Percentiles rank a stretch among this genome's conserved stretches.
phyloP scores from a whole-genome alignment of 805 yeast genomes.

The Teunomyces panamensis region DNA sequence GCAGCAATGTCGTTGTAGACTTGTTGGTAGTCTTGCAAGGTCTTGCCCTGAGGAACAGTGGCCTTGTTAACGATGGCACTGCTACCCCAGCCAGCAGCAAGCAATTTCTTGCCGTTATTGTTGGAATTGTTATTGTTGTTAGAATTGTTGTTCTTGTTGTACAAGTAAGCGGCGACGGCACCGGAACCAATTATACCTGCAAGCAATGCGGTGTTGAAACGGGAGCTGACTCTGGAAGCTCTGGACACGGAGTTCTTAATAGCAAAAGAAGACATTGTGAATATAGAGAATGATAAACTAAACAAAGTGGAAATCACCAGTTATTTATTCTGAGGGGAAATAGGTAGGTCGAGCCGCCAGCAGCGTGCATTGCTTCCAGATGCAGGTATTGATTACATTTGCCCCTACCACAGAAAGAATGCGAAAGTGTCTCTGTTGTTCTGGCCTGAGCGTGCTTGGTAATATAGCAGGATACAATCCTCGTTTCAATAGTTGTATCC shows the following conservation, averaged over 20 bases:
- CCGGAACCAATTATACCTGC: conserved; percentile 24
- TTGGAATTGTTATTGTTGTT: conserved; percentile 5
- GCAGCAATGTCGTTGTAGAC: conserved; percentile 73
- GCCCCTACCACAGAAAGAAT: background rate
- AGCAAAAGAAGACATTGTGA: conserved; percentile 3
- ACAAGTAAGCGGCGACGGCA: conserved; percentile 18
- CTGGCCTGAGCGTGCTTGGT: background rate
- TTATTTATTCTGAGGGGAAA: conserved; percentile 1
- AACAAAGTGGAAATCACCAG: background rate
- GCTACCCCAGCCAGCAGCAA: conserved; percentile 23
- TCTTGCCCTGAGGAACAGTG: conserved; percentile 33
- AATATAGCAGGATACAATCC: background rate
- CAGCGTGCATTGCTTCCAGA: background rate
- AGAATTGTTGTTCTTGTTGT: conserved; percentile 13
- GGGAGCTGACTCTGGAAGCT: background rate
- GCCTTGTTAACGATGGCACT: conserved; percentile 25
- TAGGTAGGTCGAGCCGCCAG: background rate
- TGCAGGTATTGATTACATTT: background rate
- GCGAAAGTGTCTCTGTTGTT: background rate
- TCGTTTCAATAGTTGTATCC: too few species aligned
- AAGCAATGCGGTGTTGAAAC: conserved; percentile 7
- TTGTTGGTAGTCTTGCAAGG: conserved; percentile 55
- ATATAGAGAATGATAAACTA: too few species aligned
- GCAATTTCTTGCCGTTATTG: conserved; percentile 9
- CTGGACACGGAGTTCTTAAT: conserved; percentile 3